These are phyloP conservation scores for Monilinia fructicola DNA, from an alignment of 2,329 filamentous ascomycete genomes.

Conservation along the genomic window DNA sequence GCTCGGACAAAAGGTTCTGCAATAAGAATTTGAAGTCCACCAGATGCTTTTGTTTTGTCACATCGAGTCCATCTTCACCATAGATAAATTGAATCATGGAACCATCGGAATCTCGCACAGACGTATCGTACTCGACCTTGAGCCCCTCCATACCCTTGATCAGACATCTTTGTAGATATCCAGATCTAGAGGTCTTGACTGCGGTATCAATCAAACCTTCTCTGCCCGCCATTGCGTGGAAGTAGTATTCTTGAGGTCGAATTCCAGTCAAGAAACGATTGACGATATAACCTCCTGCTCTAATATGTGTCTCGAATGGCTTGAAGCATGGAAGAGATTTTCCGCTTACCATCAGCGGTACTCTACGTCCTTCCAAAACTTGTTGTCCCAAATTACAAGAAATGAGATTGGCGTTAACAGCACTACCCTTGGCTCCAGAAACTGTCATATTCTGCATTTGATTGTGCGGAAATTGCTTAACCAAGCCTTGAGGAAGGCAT, in stretches of 20 bases:
- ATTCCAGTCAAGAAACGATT: conserved; percentile 98
- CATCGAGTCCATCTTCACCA: conserved; percentile 92
- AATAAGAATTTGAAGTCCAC: conserved; percentile 87
- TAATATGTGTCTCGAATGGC: conserved; percentile 83
- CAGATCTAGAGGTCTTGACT: conserved; percentile 95
- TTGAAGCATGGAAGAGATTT: conserved; percentile 94
- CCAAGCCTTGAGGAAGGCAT: conserved; percentile 78
- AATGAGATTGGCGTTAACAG: conserved; percentile 95
- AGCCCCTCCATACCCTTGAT: conserved; percentile 99
- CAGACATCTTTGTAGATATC: conserved; percentile 92
- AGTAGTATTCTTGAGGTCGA: conserved; percentile 96
- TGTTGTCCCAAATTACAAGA: conserved; percentile 97
- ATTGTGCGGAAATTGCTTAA: conserved; percentile 92
- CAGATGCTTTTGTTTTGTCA: conserved; percentile 90
- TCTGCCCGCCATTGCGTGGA: conserved; percentile 98
- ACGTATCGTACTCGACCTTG: conserved; percentile 87
- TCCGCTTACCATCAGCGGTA: conserved; percentile 96
- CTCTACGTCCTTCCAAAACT: conserved; percentile 89
- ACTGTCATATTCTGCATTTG: conserved; percentile 99
- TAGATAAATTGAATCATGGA: conserved; percentile 94
- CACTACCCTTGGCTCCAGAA: conserved; percentile 89
- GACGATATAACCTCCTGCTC: conserved; percentile 90
- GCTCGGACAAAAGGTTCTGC: conserved; percentile 78
- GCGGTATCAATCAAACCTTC: conserved; percentile 98
- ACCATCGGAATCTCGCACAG: conserved; percentile 91